Evolutionary conservation across 73 alveolate species (phyloP).

Genomic region (Breviolum minutum): DNA sequence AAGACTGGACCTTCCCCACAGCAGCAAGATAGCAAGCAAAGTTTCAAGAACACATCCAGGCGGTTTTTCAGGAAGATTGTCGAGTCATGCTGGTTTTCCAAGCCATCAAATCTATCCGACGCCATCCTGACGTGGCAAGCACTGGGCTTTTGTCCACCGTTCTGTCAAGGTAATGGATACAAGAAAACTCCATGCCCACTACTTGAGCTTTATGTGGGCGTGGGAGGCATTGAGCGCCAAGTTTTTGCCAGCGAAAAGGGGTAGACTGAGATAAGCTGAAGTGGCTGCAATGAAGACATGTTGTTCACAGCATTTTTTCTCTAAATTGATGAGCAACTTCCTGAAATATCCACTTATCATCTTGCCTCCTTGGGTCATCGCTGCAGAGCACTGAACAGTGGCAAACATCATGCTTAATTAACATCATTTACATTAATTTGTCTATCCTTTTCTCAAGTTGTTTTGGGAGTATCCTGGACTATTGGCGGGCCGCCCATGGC

Average conservation of each 20-base stretch:
- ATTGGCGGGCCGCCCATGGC: neutral
- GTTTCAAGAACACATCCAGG: too few species aligned
- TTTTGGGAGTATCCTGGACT: neutral
- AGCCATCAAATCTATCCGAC: neutral
- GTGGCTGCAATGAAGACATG: too few species aligned
- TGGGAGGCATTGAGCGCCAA: conserved; percentile 32
- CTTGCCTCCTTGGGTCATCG: too few species aligned
- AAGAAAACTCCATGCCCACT: conserved; percentile 76
- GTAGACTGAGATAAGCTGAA: too few species aligned
- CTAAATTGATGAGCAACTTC: neutral
- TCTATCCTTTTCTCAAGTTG: neutral
- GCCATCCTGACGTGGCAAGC: neutral
- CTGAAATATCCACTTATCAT: neutral
- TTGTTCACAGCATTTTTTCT: neutral
- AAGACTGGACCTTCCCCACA: too few species aligned
- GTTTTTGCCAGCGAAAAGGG: neutral
- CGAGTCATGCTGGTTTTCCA: too few species aligned
- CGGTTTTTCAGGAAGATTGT: too few species aligned
- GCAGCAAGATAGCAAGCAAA: too few species aligned
- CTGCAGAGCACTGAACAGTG: too few species aligned
- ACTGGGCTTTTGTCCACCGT: too few species aligned
- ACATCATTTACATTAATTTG: too few species aligned
- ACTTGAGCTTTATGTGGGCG: conserved; percentile 90
- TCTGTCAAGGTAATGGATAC: conserved; percentile 59
- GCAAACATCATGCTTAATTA: too few species aligned